These are phyloP conservation scores for Nymphaea colorata DNA, from an alignment of 164 flowering plant species.

Conservation along the genomic window DNA sequence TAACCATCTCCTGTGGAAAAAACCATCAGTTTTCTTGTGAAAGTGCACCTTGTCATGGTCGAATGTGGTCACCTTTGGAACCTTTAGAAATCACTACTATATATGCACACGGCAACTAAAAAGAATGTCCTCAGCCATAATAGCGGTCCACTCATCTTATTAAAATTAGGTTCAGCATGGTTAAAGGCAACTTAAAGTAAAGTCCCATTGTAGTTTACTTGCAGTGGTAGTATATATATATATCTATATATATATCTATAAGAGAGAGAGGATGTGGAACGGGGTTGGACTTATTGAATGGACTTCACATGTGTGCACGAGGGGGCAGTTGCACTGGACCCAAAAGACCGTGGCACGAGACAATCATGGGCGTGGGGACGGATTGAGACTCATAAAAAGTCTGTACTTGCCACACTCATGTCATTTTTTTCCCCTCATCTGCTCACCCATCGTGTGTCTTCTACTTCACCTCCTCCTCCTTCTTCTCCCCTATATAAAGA, in stretches of 20 bases:
- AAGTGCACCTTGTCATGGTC: not conserved
- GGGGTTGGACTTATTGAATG: constrained; percentile 34
- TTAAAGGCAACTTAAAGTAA: too few species aligned
- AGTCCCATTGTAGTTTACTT: too few species aligned
- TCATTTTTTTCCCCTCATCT: not conserved
- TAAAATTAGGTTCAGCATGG: too few species aligned
- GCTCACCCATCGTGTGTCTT: not conserved
- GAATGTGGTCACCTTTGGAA: not conserved
- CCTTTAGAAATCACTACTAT: too few species aligned
- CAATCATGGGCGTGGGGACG: constrained; percentile 46
- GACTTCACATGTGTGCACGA: constrained; percentile 56
- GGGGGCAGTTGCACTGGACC: constrained; percentile 25
- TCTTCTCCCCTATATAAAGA: not conserved
- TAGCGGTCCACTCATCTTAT: too few species aligned
- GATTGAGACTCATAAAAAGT: not conserved
- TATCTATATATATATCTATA: too few species aligned
- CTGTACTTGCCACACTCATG: not conserved
- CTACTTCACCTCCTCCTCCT: not conserved
- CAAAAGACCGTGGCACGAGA: constrained; percentile 20
- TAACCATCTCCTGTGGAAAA: too few species aligned
- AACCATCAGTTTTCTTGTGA: not conserved
- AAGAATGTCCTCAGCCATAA: too few species aligned
- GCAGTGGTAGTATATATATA: too few species aligned
- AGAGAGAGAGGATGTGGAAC: not conserved
- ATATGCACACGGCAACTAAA: too few species aligned